phyloP scores from a whole-genome alignment of 192 early-diverging fungal species.

The Entomortierella parvispora region DNA sequence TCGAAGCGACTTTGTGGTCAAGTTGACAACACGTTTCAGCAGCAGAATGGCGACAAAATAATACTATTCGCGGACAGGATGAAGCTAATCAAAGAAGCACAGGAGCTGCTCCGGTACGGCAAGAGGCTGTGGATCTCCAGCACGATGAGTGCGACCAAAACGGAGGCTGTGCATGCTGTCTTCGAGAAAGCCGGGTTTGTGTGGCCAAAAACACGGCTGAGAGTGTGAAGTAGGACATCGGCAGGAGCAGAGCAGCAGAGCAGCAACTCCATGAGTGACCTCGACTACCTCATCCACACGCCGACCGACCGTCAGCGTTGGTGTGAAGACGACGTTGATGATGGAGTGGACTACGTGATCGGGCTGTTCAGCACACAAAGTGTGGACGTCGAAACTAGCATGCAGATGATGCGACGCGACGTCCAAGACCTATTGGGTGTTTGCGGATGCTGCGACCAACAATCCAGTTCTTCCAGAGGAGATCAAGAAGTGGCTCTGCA shows the following conservation, averaged over 20 bases:
- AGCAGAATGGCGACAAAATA: conserved; percentile 14
- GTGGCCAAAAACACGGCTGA: conserved; percentile 10
- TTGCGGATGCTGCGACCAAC: conserved; percentile 2
- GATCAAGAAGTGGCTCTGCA: neutral
- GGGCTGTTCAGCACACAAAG: conserved; percentile 22
- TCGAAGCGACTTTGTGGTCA: conserved; percentile 12
- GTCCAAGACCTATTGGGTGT: conserved; percentile 19
- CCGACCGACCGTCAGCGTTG: too few species aligned
- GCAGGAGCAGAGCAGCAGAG: conserved; percentile 15
- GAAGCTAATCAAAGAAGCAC: neutral
- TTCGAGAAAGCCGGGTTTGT: conserved; percentile 4
- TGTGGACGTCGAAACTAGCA: conserved; percentile 19
- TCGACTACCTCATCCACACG: conserved; percentile 22
- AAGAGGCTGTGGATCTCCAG: conserved; percentile 21
- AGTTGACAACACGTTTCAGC: conserved; percentile 22
- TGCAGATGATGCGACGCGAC: conserved; percentile 25
- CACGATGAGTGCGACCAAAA: conserved; percentile 10
- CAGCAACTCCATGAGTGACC: conserved; percentile 10
- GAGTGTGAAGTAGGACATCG: conserved; percentile 6
- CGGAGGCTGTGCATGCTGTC: conserved; percentile 11
- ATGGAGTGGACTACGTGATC: conserved; percentile 16
- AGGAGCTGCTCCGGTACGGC: neutral
- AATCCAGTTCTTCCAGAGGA: conserved; percentile 2
- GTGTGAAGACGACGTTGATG: conserved; percentile 11
- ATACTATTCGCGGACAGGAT: conserved; percentile 9